phyloP scores from a whole-genome alignment of 805 yeast species.

The Saccharomycopsis babjevae region DNA sequence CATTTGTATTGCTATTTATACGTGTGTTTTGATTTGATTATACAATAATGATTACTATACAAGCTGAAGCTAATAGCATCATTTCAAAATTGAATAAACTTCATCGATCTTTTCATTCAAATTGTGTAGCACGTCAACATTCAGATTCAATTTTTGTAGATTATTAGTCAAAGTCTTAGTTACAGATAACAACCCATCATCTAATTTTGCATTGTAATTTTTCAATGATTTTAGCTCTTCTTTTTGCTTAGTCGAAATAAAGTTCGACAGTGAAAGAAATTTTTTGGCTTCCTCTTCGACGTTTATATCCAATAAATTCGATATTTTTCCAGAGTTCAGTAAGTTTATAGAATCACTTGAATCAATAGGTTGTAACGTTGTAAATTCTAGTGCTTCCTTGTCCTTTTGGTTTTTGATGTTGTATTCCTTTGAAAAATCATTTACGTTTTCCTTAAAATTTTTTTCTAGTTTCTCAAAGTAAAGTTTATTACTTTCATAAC shows the following conservation, averaged over 20 bases:
- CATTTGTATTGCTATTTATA: no score
- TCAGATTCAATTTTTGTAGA: constrained; percentile 4
- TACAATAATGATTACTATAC: no score
- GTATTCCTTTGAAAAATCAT: not conserved
- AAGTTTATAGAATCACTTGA: not conserved
- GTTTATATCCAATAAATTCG: not conserved
- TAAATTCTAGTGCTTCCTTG: not conserved
- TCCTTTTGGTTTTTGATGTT: not conserved
- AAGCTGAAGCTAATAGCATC: not conserved
- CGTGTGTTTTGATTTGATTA: no score
- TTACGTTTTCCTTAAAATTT: constrained; percentile 3
- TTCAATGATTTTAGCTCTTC: not conserved
- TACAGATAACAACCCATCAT: constrained; percentile 1
- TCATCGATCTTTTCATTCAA: not conserved
- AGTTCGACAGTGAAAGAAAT: not conserved
- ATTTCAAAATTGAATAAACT: constrained; percentile 1
- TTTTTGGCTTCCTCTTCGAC: constrained; percentile 1
- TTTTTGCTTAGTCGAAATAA: constrained; percentile 2
- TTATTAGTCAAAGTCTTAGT: not conserved
- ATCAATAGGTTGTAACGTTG: not conserved
- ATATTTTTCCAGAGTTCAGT: not conserved
- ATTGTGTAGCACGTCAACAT: constrained; percentile 5
- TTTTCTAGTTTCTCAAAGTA: constrained; percentile 6
- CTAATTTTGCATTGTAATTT: not conserved
- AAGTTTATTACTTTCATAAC: constrained; percentile 1